These are phyloP conservation scores for Gorgonomyces haynaldii DNA, from an alignment of 192 early-diverging fungal species.

Conservation along the genomic window DNA sequence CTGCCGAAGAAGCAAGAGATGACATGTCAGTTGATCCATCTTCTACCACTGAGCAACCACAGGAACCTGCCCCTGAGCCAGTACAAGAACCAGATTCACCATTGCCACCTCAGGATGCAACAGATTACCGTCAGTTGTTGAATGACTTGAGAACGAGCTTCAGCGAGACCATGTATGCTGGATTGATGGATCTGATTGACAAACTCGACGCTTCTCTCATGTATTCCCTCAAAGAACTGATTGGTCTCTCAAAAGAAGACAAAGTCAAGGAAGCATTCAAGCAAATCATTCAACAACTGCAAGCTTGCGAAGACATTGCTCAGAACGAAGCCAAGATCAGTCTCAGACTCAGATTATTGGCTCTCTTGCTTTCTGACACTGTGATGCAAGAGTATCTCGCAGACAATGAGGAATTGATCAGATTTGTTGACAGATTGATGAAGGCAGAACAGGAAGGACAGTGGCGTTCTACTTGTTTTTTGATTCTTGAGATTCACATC, in stretches of 20 bases:
- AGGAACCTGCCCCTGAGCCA: too few relatives aligned
- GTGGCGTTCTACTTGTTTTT: conserved; percentile 47
- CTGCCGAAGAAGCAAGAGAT: too few relatives aligned
- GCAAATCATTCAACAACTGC: too few relatives aligned
- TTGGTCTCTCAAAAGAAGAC: conserved; percentile 42
- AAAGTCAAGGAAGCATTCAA: too few relatives aligned
- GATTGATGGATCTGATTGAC: conserved; percentile 35
- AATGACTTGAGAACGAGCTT: too few relatives aligned
- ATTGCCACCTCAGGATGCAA: neutral
- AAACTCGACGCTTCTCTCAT: conserved; percentile 41
- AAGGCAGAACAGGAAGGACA: conserved; percentile 8
- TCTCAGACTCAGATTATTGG: too few relatives aligned
- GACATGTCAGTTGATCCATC: conserved; percentile 11
- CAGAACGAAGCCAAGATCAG: too few relatives aligned
- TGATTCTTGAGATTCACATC: conserved; percentile 55
- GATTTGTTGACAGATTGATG: conserved; percentile 7
- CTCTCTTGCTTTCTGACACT: conserved; percentile 46
- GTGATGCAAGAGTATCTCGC: conserved; percentile 34
- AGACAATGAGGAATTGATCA: conserved; percentile 11
- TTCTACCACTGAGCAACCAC: neutral
- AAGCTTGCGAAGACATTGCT: too few relatives aligned
- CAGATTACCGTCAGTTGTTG: neutral
- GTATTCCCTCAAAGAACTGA: conserved; percentile 55
- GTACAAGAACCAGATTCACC: neutral
- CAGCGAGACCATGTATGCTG: conserved; percentile 14